phyloP scores from a whole-genome alignment of 768 basidiomycete genomes.

The Tricholoma hemisulphureum region DNA sequence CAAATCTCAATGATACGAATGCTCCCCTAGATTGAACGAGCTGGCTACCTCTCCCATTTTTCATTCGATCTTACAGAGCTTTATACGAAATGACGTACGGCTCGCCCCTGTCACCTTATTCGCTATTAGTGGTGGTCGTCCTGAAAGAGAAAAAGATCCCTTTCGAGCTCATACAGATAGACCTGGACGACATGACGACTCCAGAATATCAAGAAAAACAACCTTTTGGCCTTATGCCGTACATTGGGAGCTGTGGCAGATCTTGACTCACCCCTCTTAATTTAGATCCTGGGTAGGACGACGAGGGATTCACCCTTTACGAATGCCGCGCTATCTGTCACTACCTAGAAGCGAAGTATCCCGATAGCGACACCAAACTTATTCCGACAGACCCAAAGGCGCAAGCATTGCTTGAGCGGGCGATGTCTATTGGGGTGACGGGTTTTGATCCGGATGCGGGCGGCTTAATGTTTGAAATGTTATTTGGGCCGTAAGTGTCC shows the following conservation, averaged over 20 bases:
- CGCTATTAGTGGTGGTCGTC: constrained; percentile 41
- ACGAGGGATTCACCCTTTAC: constrained; percentile 21
- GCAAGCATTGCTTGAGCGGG: constrained; percentile 51
- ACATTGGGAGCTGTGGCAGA: constrained; percentile 20
- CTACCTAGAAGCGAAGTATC: constrained; percentile 50
- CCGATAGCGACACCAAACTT: constrained; percentile 46
- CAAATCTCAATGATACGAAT: no score
- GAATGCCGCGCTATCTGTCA: constrained; percentile 51
- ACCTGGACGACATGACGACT: constrained; percentile 42
- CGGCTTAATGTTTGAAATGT: constrained; percentile 43
- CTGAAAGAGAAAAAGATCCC: constrained; percentile 48
- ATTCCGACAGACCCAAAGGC: constrained; percentile 43
- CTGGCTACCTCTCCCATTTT: no score
- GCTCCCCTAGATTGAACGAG: no score
- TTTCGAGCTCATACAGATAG: constrained; percentile 43
- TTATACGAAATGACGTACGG: constrained; percentile 47
- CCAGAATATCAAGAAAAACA: constrained; percentile 37
- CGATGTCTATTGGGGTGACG: constrained; percentile 47
- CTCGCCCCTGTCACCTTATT: constrained; percentile 41
- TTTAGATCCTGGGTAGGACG: constrained; percentile 9
- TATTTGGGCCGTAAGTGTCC: constrained; percentile 51
- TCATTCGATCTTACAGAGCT: no score
- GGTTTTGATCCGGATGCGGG: constrained; percentile 53
- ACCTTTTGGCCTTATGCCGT: constrained; percentile 49
- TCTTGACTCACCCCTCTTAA: background rate